Evolutionary conservation across 2,329 filamentous ascomycete genomes (phyloP).

Genomic region (Epichloe coenophiala): DNA sequence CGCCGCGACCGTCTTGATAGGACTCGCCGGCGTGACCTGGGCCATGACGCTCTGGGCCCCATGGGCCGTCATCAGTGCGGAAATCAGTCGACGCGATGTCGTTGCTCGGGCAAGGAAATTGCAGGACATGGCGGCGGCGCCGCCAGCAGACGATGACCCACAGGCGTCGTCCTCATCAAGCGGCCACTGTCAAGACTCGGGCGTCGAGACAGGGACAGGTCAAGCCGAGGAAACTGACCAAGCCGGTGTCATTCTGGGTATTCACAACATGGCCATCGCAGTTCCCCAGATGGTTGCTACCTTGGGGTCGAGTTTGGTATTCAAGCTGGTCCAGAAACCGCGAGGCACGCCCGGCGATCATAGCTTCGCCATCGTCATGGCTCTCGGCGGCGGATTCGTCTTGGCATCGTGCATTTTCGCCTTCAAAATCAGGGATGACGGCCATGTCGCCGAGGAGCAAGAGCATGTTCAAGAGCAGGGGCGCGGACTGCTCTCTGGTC

Average conservation of each 20-base stretch:
- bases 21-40: conserved; percentile 80
- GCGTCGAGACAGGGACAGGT: conserved; percentile 10
- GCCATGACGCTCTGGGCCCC: conserved; percentile 88
- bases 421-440: conserved; percentile 50
- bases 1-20: conserved; percentile 64
- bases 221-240: conserved; percentile 55
- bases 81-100: conserved; percentile 73
- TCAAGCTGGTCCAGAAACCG: conserved; percentile 75
- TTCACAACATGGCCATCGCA: conserved; percentile 91
- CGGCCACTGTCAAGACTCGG: conserved; percentile 7
- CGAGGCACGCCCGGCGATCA: conserved; percentile 73
- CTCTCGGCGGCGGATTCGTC: conserved; percentile 69
- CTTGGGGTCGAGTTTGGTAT: conserved; percentile 69
- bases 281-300: conserved; percentile 87
- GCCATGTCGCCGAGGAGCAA: conserved; percentile 23
- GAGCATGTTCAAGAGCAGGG: conserved; percentile 25
- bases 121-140: conserved; percentile 8
- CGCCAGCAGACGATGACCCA: neutral
- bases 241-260: conserved; percentile 80
- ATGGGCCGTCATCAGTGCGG: conserved; percentile 86
- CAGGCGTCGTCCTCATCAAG: conserved; percentile 2
- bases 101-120: conserved; percentile 26
- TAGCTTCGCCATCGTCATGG: conserved; percentile 75
- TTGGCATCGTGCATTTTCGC: conserved; percentile 65
- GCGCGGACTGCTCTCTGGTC: conserved; percentile 1